Conservation (phyloP, 2,329 filamentous ascomycete genomes). For the Cercospora citrullina region DNA sequence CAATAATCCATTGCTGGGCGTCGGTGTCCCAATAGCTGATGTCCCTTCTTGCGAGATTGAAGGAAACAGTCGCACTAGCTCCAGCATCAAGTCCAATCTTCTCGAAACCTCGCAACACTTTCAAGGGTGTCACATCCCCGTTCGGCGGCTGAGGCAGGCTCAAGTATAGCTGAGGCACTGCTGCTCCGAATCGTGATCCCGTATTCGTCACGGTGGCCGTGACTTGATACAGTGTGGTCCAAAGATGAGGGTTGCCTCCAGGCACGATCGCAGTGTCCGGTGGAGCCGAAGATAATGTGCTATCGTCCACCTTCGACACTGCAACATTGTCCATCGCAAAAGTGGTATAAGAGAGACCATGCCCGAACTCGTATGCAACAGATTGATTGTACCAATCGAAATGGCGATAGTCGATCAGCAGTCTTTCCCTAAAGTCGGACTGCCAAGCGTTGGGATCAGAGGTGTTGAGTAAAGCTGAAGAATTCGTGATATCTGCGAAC, state of each 20-base stretch:
- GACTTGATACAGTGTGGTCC: conserved; percentile 55
- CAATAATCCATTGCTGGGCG: conserved; percentile 39
- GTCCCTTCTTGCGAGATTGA: conserved; percentile 40
- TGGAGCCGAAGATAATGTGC: conserved; percentile 55
- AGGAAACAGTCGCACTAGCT: conserved; percentile 30
- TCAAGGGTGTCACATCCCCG: conserved; percentile 47
- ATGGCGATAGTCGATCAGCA: conserved; percentile 56
- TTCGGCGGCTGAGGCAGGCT: conserved; percentile 46
- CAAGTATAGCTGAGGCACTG: conserved; percentile 61
- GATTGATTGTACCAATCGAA: conserved; percentile 46
- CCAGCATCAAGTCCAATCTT: conserved; percentile 42
- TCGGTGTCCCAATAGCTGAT: conserved; percentile 41
- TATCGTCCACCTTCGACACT: conserved; percentile 14
- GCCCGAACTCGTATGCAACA: conserved; percentile 37
- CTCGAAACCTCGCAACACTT: conserved; percentile 48
- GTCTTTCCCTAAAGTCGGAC: conserved; percentile 53
- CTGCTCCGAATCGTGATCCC: conserved; percentile 55
- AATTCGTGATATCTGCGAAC: conserved; percentile 42
- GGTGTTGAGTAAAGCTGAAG: conserved; percentile 35
- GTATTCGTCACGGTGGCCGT: conserved; percentile 61
- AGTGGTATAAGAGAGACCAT: conserved; percentile 33
- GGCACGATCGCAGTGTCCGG: conserved; percentile 46
- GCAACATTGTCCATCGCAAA: conserved; percentile 27
- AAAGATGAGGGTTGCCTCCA: conserved; percentile 67
- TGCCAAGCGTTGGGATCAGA: conserved; percentile 47